Evolutionary conservation across 371 early-diverging fungal genomes (phyloP), one percentile per base, ranked within the genome.

Genomic region (Mucor sp.): DNA sequence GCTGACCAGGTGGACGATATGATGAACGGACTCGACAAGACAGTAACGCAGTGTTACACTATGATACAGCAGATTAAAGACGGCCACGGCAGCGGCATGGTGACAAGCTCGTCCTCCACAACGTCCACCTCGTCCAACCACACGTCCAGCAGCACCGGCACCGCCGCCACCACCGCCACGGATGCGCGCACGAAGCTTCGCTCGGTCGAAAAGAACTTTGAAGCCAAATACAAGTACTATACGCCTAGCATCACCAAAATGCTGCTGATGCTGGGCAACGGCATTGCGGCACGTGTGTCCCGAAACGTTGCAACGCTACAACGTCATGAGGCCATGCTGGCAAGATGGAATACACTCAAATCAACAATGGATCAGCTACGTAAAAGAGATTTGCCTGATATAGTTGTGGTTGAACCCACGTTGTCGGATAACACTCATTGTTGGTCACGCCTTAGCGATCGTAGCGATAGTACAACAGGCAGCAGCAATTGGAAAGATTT

Each of bases 181-280:
- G 66, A 57, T 21, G 44, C 23, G 8, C 35, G 35, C 15, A 79
- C 80, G 17, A 83, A 85, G 58, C 75, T 85, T 17, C 76, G 82
- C 59, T 78, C 80, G 7, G 74, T 82, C 37, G 86, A 85, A 67
- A 87, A 87, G 71, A 84, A 79, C 11, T 89, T 89, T 70, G 89
- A 89, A 62, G 84, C 84, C 50, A 86, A 86, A 70, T 81, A 84
- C 70, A 87, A 87, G 67, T 85, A 85, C 65, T 89, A 84, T 60
- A 77, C 83, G 6, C 87, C 87, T 8, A 81, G 85, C 0, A 83
- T 89, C n/a, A 78, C 77, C 41, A 83, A 83, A 61, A 85, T 87
- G 87, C 66, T 89, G 15, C 80, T 77, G 37, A 86, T 85, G 85
- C 74, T 89, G 11, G 86, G 85, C 15, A 81, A 78, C 50, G 85